phyloP scores from a whole-genome alignment of 345 rosid species.

The Rhizophora apiculata region DNA sequence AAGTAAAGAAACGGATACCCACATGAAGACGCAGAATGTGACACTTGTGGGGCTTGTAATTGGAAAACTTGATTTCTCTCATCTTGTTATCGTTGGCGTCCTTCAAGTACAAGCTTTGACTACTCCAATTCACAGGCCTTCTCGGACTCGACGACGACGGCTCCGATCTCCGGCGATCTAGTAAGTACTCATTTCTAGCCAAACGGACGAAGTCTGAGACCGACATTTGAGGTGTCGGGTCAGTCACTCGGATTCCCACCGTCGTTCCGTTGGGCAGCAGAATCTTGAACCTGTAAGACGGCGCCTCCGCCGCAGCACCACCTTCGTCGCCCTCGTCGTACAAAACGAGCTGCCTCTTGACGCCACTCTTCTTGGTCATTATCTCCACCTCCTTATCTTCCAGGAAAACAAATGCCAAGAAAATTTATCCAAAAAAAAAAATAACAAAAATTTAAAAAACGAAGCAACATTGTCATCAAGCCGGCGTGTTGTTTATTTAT shows the following conservation, averaged over 20 bases:
- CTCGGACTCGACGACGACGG: slow-evolving; percentile 7
- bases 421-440: no score
- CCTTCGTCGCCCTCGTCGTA: slow-evolving; percentile 12
- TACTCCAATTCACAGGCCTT: slow-evolving; percentile 34
- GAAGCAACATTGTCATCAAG: no score
- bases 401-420: no score
- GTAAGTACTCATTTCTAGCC: slow-evolving; percentile 32
- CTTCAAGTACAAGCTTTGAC: slow-evolving; percentile 21
- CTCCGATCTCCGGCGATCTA: slow-evolving; percentile 5
- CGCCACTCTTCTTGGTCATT: no score
- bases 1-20: slow-evolving; percentile 14
- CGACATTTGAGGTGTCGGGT: slow-evolving; percentile 28
- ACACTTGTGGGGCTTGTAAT: slow-evolving; percentile 36
- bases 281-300: slow-evolving; percentile 38
- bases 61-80: slow-evolving; percentile 24
- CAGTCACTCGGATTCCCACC: slow-evolving; percentile 25
- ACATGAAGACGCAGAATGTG: slow-evolving; percentile 53
- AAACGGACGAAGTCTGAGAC: slow-evolving; percentile 30
- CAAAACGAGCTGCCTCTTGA: neutral
- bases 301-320: neutral
- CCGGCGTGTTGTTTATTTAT: no score
- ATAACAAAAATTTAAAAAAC: no score
- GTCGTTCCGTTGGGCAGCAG: slow-evolving; percentile 53
- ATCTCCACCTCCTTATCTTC: no score
- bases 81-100: slow-evolving; percentile 32